These are phyloP conservation scores for Pisolithus sp. DNA, from an alignment of 768 basidiomycete species.

Conservation along the genomic window DNA sequence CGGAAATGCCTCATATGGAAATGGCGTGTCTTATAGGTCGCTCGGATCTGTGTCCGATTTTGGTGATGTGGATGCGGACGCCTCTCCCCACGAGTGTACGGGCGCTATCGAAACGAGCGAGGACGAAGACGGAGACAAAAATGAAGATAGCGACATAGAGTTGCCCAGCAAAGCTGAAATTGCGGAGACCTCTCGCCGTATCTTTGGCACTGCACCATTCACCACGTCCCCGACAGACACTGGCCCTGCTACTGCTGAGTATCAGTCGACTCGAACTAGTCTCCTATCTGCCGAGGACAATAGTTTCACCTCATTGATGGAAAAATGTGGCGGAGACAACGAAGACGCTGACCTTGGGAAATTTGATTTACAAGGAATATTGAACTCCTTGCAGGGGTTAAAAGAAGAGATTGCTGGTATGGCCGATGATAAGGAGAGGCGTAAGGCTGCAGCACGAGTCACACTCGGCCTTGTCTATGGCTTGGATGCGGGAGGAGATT, in stretches of 20 bases:
- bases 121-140: conserved; percentile 9
- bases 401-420: conserved; percentile 71
- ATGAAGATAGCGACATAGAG: conserved; percentile 17
- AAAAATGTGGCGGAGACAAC: conserved; percentile 15
- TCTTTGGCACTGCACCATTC: conserved; percentile 36
- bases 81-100: conserved; percentile 10
- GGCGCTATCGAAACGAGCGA: not conserved
- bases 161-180: conserved; percentile 48
- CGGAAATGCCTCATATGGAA: conserved; percentile 6
- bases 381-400: conserved; percentile 59
- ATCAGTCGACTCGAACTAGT: not conserved
- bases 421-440: conserved; percentile 52
- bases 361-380: conserved; percentile 59
- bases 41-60: conserved; percentile 58
- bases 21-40: conserved; percentile 38
- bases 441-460: conserved; percentile 64
- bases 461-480: conserved; percentile 72
- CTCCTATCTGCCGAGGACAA: not conserved
- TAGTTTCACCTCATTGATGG: conserved; percentile 19
- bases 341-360: conserved; percentile 31
- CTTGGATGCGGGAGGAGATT: conserved; percentile 20
- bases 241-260: not conserved
- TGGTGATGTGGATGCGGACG: conserved; percentile 36
- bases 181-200: conserved; percentile 38
- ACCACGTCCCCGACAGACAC: conserved; percentile 12